phyloP scores from a whole-genome alignment of 202 grass and related monocot genomes.

The Saccharum hybrid region DNA sequence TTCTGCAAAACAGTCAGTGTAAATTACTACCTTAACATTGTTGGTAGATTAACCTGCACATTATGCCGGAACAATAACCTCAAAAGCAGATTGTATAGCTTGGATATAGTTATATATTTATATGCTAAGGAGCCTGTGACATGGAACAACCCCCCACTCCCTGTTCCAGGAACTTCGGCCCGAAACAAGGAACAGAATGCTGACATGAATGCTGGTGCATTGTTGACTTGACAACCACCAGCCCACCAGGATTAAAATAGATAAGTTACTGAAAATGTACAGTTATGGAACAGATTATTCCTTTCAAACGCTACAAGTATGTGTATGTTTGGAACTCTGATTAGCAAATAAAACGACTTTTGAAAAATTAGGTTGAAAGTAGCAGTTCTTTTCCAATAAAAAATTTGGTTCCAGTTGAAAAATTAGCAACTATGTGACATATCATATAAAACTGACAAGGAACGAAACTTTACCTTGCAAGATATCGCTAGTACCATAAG shows the following conservation, averaged over 20 bases:
- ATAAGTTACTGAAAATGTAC: constrained; percentile 8
- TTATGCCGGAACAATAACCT: constrained; percentile 9
- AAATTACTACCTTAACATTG: constrained; percentile 28
- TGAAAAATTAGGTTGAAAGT: background rate
- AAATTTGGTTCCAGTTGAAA: background rate
- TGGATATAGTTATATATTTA: constrained; percentile 20
- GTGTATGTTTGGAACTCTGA: constrained; percentile 3
- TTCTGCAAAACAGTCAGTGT: constrained; percentile 62
- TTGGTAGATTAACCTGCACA: background rate
- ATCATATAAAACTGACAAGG: constrained; percentile 25
- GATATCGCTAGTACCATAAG: constrained; percentile 79
- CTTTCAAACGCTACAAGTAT: background rate
- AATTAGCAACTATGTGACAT: constrained; percentile 7
- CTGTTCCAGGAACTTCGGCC: background rate
- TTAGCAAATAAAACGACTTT: constrained; percentile 27
- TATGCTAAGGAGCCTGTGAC: background rate
- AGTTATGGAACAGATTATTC: background rate
- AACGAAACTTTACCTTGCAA: constrained; percentile 72
- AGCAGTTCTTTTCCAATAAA: constrained; percentile 1
- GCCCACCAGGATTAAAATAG: constrained; percentile 1
- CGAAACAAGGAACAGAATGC: background rate
- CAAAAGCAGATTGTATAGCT: constrained; percentile 27
- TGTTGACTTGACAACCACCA: background rate
- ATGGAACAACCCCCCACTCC: background rate
- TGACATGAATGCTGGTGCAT: background rate